phyloP scores from a whole-genome alignment of 768 basidiomycete genomes.

The Chalciporus piperatus region DNA sequence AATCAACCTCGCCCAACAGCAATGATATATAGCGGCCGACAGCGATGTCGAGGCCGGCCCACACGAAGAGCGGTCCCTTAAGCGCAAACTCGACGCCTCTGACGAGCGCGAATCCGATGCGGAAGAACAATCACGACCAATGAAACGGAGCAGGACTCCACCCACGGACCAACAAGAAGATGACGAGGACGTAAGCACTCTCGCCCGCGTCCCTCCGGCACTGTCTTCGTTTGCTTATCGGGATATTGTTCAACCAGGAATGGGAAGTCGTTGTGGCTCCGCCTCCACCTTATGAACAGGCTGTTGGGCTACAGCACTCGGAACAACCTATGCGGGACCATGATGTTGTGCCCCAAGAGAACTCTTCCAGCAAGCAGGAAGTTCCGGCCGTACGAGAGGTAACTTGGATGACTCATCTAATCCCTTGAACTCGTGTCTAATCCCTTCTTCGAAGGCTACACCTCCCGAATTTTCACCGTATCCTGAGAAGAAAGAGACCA shows the following conservation, averaged over 20 bases:
- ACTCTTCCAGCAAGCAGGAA: slow-evolving; percentile 2
- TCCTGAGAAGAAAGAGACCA: slow-evolving; percentile 11
- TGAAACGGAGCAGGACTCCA: slow-evolving; percentile 43
- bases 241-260: slow-evolving; percentile 24
- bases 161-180: slow-evolving; percentile 29
- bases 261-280: slow-evolving; percentile 34
- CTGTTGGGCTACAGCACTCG: slow-evolving; percentile 6
- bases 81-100: slow-evolving; percentile 30
- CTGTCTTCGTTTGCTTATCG: slow-evolving; percentile 19
- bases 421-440: slow-evolving; percentile 5
- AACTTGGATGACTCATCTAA: neutral
- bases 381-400: slow-evolving; percentile 16
- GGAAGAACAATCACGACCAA: slow-evolving; percentile 26
- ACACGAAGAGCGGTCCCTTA: slow-evolving; percentile 30
- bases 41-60: slow-evolving; percentile 30
- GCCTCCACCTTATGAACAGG: slow-evolving; percentile 29
- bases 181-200: slow-evolving; percentile 27
- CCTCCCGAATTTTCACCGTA: slow-evolving; percentile 1
- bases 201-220: neutral
- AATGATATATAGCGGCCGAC: slow-evolving; percentile 27
- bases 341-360: neutral
- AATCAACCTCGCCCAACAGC: slow-evolving; percentile 27
- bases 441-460: slow-evolving; percentile 11
- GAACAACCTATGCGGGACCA: slow-evolving; percentile 12
- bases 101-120: slow-evolving; percentile 27